Evolutionary conservation across 129 eudicot species (phyloP), one percentile per base, ranked within the genome.

Genomic region (Apium graveolens): DNA sequence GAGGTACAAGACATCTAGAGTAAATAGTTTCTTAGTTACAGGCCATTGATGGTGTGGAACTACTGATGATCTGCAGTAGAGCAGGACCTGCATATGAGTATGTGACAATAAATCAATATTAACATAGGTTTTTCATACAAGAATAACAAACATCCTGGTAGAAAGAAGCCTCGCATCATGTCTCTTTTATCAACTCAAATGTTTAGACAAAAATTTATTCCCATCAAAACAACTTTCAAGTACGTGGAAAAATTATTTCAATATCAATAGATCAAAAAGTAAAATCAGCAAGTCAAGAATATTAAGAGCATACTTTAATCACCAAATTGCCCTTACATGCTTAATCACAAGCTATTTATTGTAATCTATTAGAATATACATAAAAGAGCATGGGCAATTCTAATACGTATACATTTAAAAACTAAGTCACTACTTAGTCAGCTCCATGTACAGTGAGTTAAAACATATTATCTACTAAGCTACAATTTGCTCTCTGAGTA

Each of bases 31-130:
- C 73, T 83, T 88, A 51, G 79, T 89, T 65, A 81, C 75, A 20
- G 94, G 83, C 90, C 96, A 83, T 75, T 86, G 93, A 80, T 83
- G 86, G 65, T 87, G 85, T 29, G 99, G 99, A 10, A 83, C 86
- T 29, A 86, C 82, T 7, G 97, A 88, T 49, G 97, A 96, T 77
- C 99, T 89, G 83, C 99, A 96, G 80, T 96, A 96, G 17, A 96
- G 72, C 65, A 96, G 85, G 77, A 92, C 83, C 97, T 96, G 87
- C 70, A 84, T 77, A 76, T 29, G 12, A 42, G 42, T 55, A 78
- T 8, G 48, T 11, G 16, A 12, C 16, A 44, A 80, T 76, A 46
- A 65, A 44, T 12, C 43, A 24, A 38, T 18, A 11, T 13, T 49
- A 32, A 75, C 42, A 3, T 32, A 10, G 57, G 13, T 1, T 60